These are phyloP conservation scores for Aspergillus viridinutans DNA, from an alignment of 2,329 filamentous ascomycete genomes.

Conservation along the genomic window DNA sequence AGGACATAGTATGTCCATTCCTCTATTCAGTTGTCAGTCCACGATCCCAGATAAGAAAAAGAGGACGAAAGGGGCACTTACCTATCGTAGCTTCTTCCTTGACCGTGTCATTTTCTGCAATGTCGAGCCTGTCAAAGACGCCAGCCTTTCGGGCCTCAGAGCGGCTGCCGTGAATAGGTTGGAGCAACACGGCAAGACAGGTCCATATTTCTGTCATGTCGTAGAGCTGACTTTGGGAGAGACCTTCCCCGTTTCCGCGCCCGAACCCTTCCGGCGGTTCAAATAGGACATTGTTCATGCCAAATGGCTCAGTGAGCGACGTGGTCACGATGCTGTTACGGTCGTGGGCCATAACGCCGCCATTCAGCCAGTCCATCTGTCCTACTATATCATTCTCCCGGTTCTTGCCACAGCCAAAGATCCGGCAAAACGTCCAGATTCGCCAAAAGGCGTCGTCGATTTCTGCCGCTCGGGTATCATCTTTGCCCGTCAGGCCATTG, in stretches of 20 bases:
- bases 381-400: conserved; percentile 56
- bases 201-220: conserved; percentile 64
- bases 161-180: conserved; percentile 52
- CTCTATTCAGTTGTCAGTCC: conserved; percentile 37
- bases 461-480: conserved; percentile 45
- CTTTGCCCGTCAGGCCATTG: conserved; percentile 48
- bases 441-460: conserved; percentile 62
- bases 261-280: conserved; percentile 57
- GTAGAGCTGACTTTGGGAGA: conserved; percentile 55
- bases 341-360: conserved; percentile 49
- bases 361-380: conserved; percentile 61
- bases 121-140: conserved; percentile 53
- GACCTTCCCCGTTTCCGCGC: conserved; percentile 51
- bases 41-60: not conserved
- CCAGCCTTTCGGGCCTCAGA: conserved; percentile 53
- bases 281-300: conserved; percentile 52
- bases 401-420: conserved; percentile 57
- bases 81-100: conserved; percentile 52
- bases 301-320: conserved; percentile 47
- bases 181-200: conserved; percentile 54
- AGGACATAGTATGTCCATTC: conserved; percentile 60
- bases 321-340: conserved; percentile 37
- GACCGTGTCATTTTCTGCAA: conserved; percentile 37
- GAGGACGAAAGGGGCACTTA: conserved; percentile 24
- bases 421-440: conserved; percentile 62